Conservation (phyloP, 176 grass and related monocot species). For the Ensete glaucum region DNA sequence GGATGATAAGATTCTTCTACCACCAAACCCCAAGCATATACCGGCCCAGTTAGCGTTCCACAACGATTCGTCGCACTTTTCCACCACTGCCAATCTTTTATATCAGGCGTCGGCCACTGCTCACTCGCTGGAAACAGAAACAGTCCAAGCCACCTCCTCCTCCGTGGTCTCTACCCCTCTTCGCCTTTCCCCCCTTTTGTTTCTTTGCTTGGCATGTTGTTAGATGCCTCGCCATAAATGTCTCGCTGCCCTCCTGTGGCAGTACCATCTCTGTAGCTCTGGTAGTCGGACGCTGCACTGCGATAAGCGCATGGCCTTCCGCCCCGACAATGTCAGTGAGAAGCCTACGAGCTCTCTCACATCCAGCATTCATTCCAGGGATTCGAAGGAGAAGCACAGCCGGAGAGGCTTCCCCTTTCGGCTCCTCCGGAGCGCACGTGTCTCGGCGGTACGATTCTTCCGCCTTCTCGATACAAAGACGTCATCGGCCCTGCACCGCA, state of each 20-base stretch:
- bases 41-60: neutral
- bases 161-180: neutral
- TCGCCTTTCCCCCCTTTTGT: neutral
- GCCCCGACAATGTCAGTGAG: neutral
- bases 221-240: conserved; percentile 4
- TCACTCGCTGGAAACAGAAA: neutral
- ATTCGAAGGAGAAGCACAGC: conserved; percentile 4
- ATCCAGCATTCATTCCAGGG: neutral
- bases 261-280: neutral
- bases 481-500: conserved; percentile 19
- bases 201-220: neutral
- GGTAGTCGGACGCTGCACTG: neutral
- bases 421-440: neutral
- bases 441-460: neutral
- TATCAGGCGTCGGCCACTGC: neutral
- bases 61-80: neutral
- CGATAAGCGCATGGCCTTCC: neutral
- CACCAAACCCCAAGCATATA: conserved; percentile 3
- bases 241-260: neutral
- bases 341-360: conserved; percentile 6
- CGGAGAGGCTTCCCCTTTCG: neutral
- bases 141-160: too few species aligned
- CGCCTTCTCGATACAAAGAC: conserved; percentile 14
- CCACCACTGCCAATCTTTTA: neutral
- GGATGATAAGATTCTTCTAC: conserved; percentile 13